A percentile compares a stretch with the other conserved stretches of the same genome.
These are phyloP conservation scores for Solanum megistacrolobum DNA, from an alignment of 257 asterid species.

Conservation along the genomic window DNA sequence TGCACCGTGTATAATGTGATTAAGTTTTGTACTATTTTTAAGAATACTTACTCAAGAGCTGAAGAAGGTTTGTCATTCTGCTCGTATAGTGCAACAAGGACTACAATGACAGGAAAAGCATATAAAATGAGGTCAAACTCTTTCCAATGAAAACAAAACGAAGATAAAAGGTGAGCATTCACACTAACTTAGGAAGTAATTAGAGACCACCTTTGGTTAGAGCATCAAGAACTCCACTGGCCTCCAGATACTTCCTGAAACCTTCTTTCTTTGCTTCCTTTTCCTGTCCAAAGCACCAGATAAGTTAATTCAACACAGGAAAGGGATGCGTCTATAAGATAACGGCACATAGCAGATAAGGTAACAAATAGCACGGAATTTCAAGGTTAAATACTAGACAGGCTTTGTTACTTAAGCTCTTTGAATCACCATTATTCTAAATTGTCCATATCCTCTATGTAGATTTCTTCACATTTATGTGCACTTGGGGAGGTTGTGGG, in stretches of 20 bases:
- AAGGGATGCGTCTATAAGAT: not conserved
- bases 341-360: not conserved
- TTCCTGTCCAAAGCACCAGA: slow-evolving; percentile 35
- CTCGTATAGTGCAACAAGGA: slow-evolving; percentile 83
- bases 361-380: not conserved
- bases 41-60: slow-evolving; percentile 68
- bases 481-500: not conserved
- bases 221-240: slow-evolving; percentile 87
- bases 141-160: not conserved
- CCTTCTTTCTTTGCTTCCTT: slow-evolving; percentile 97
- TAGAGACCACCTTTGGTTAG: slow-evolving; percentile 59
- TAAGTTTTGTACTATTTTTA: not conserved
- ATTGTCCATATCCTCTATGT: not conserved
- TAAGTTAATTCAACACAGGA: not conserved
- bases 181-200: not conserved
- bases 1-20: not conserved
- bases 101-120: slow-evolving; percentile 22
- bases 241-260: slow-evolving; percentile 80
- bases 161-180: not conserved
- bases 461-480: not conserved
- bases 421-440: not conserved
- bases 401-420: not conserved
- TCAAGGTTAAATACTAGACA: not conserved
- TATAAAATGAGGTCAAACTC: not conserved
- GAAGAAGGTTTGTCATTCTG: slow-evolving; percentile 91